These are phyloP conservation scores for Haplographium delicatum DNA, from an alignment of 495 filamentous ascomycete species.

Conservation along the genomic window DNA sequence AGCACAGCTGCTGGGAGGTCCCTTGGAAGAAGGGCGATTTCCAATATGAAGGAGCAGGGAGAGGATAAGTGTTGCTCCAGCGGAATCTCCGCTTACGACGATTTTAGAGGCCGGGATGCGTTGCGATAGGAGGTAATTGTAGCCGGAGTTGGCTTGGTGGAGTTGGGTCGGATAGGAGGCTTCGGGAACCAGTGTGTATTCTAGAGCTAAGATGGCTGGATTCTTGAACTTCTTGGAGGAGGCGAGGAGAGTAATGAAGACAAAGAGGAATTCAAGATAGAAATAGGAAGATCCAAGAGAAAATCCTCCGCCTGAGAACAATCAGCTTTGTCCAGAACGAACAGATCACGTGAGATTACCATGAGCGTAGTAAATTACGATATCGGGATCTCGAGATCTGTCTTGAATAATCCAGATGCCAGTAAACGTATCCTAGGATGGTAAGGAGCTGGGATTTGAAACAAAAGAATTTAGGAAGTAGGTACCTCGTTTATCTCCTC, in stretches of 20 bases:
- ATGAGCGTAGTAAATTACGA: constrained; percentile 70
- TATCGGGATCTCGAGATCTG: constrained; percentile 49
- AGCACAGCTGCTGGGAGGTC: constrained; percentile 13
- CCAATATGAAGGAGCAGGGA: constrained; percentile 57
- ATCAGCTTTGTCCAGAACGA: not conserved
- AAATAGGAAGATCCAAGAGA: constrained; percentile 73
- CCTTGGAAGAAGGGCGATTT: constrained; percentile 24
- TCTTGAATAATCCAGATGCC: constrained; percentile 60
- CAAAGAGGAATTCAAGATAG: constrained; percentile 73
- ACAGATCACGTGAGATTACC: constrained; percentile 37
- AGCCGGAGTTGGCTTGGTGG: constrained; percentile 58
- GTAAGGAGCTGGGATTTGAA: not conserved
- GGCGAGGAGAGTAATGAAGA: constrained; percentile 54
- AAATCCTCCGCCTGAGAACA: constrained; percentile 59
- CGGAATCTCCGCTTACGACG: constrained; percentile 67
- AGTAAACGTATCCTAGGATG: constrained; percentile 34
- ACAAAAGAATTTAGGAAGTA: not conserved
- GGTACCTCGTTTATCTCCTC: constrained; percentile 47
- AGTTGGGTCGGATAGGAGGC: constrained; percentile 63
- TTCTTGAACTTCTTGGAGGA: constrained; percentile 59
- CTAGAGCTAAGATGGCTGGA: constrained; percentile 71
- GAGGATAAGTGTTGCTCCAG: constrained; percentile 64
- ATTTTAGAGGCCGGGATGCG: constrained; percentile 46
- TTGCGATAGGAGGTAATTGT: constrained; percentile 56
- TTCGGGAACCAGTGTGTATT: constrained; percentile 76